Conservation (phyloP, 2,329 filamentous ascomycete species). For the Alternaria dauci region DNA sequence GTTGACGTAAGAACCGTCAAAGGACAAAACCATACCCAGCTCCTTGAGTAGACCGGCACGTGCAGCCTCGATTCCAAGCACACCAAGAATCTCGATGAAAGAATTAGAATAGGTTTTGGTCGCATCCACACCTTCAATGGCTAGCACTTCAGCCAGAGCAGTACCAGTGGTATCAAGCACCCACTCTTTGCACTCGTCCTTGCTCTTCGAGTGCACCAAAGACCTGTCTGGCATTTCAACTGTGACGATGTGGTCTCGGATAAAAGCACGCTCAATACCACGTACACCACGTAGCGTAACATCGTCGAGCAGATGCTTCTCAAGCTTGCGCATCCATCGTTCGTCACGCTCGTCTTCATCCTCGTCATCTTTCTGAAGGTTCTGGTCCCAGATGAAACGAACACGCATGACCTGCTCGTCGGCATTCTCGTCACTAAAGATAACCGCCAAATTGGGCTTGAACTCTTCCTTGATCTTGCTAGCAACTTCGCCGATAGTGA, state of each 20-base stretch:
- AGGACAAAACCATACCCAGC: conserved; percentile 90
- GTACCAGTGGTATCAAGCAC: conserved; percentile 95
- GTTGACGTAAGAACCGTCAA: conserved; percentile 99
- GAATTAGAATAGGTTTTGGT: conserved; percentile 92
- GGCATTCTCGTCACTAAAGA: conserved; percentile 98
- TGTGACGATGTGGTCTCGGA: conserved; percentile 64
- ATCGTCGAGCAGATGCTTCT: conserved; percentile 89
- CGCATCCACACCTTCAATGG: conserved; percentile 87
- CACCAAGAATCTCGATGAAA: conserved; percentile 91
- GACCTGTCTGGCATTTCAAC: conserved; percentile 76
- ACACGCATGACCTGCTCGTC: conserved; percentile 95
- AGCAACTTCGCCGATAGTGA: conserved; percentile 91
- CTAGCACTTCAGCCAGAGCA: conserved; percentile 81
- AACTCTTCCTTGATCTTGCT: conserved; percentile 89
- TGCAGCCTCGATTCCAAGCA: conserved; percentile 96
- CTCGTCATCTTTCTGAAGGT: conserved; percentile 72
- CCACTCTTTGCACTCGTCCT: conserved; percentile 85
- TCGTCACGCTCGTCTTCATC: conserved; percentile 80
- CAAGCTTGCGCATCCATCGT: conserved; percentile 81
- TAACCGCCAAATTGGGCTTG: conserved; percentile 76
- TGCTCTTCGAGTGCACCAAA: conserved; percentile 75
- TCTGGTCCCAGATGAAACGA: conserved; percentile 72
- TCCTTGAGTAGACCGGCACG: conserved; percentile 87
- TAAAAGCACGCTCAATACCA: conserved; percentile 89
- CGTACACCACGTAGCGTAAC: conserved; percentile 89